Evolutionary conservation across 805 yeast species (phyloP), one percentile per base, ranked within the genome.

Genomic region (Ogataea trehalophila): DNA sequence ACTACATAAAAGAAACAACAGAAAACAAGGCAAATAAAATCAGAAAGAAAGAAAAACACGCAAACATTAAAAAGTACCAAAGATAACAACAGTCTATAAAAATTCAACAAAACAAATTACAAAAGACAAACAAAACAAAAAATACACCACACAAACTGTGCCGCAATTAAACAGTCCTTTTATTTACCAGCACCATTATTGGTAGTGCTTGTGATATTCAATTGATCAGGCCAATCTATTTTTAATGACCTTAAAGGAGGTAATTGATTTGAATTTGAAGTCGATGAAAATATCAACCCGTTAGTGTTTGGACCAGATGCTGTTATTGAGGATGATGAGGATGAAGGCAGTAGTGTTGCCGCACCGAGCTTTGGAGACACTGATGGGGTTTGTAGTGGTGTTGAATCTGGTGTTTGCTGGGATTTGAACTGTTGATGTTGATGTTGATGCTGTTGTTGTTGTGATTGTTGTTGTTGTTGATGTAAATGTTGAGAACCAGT

Each of bases 181-280:
- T 26, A 36, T n/a, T 43, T 52, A 42, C 39, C 48, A 55, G 22
- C 51, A 52, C 26, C 33, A 23, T 31, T 23, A 39, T 39, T 39
- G n/a, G 41, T 23, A 23, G 41, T 23, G 26, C 22, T 39, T 14
- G 34, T 22, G 18, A 79, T 47, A 40, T 45, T 49, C 23, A 55
- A 44, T 39, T 70, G 74, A 17, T 70, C 69, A 2, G 81, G 81
- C 45, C 77, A 67, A 51, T 74, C 78, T 36, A 77, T 65, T 45
- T 76, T 75, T 57, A 78, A 67, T 35, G 80, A 73, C 43, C 79
- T 62, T 42, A 78, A 62, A 18, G 82, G 72, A 1, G 83, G 83
- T 41, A 78, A 64, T 39, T 54, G 56, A 17, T 55, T 50, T 11
- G 17, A 15, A 33, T 13, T 33, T 14, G 11, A 26, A 26, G 31